Evolutionary conservation across 75 land plant species (phyloP).

Genomic region (Picea sitchensis): DNA sequence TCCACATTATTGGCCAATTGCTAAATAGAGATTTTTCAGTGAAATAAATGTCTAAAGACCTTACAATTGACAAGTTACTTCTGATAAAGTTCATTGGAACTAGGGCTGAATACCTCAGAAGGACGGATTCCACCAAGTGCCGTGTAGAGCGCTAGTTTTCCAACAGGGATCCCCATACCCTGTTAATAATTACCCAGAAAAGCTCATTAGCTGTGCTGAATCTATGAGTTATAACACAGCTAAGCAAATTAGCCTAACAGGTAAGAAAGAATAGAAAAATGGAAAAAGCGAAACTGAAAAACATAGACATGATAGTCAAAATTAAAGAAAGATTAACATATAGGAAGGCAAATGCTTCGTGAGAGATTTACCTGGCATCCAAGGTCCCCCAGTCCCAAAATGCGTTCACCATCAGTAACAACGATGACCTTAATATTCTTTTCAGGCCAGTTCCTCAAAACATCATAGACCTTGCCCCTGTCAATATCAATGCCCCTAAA

Average conservation of each 20-base stretch:
- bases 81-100: neutral
- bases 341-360: neutral
- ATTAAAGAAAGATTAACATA: neutral
- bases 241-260: neutral
- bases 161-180: constrained; percentile 63
- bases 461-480: constrained; percentile 41
- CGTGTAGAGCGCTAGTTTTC: constrained; percentile 44
- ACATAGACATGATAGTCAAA: neutral
- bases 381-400: constrained; percentile 49
- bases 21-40: neutral
- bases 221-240: neutral
- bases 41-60: neutral
- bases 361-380: constrained; percentile 29
- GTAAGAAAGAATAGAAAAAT: neutral
- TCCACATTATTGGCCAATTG: neutral
- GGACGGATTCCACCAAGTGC: constrained; percentile 55
- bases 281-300: neutral
- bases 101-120: constrained; percentile 26
- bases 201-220: neutral
- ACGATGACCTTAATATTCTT: constrained; percentile 46
- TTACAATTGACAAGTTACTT: neutral
- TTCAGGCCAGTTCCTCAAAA: constrained; percentile 48
- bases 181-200: constrained; percentile 16
- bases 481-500: neutral
- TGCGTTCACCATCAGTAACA: constrained; percentile 52